Evolutionary conservation across 257 asterid species (phyloP), one percentile per base, ranked within the genome.

Genomic region (Agastache rugosa): DNA sequence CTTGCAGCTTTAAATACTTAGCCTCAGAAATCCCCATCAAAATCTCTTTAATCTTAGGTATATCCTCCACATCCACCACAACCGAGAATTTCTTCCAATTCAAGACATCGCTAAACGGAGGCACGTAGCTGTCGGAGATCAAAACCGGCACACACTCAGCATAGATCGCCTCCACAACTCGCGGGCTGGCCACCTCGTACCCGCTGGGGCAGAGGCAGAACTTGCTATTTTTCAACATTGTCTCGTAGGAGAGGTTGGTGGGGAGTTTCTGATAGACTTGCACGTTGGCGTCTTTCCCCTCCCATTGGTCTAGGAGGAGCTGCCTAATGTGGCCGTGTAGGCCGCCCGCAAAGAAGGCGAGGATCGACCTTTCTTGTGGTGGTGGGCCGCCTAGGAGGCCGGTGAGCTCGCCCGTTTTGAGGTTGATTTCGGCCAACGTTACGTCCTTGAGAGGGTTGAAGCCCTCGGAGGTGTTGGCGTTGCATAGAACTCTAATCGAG

Each of bases 391-490:
- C 96, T 0, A 90, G 20, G 0, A 90, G 89, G n/a, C 96, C 92
- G 25, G 84, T 72, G 41, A 88, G 72, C 25, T 83, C 87, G 0
- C 91, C 96, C 0, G 92, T 87, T 75, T 84, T 87, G 74, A 92
- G 96, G 81, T 90, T 86, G 75, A 92, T 84, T 63, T 92, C 97
- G 0, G 96, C 93, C 42, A 92, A 47, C 0, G 97, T 54, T 9
- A 81, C 96, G 35, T 92, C 97, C 74, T 88, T 92, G 4, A 75
- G 73, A 11, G 96, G 96, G 67, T 88, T 87, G 78, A 90, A 92
- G 27, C 96, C 96, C 79, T 92, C 97, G 0, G 96, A 92, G 1
- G 87, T 92, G 59, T 92, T 92, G 47, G 97, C 97, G 66, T 92
- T 92, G 85, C 96, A 92, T 8, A 92, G 47, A 2, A 87, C 97